Percentiles rank a stretch among this genome's conserved stretches.
Evolutionary conservation across 2,329 filamentous ascomycete genomes (phyloP).

Genomic region (Pseudogymnoascus sp.): DNA sequence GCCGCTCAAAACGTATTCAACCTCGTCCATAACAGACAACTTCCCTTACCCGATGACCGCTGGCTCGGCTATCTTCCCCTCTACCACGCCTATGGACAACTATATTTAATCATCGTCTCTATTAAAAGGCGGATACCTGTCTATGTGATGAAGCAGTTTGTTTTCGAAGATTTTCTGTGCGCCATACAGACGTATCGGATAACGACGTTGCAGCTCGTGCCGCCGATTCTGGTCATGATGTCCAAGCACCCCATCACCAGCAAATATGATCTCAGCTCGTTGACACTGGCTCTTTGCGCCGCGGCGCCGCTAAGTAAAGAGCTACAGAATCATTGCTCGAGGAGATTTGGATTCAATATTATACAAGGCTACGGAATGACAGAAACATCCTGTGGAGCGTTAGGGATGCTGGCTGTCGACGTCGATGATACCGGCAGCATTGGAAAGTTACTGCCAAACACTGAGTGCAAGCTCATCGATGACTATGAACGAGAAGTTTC

Average conservation of each 20-base stretch:
- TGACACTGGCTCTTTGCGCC: constrained; percentile 42
- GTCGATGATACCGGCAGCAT: constrained; percentile 40
- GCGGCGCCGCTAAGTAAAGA: constrained; percentile 44
- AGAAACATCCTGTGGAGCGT: constrained; percentile 39
- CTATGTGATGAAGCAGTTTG: constrained; percentile 51
- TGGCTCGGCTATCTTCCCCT: constrained; percentile 58
- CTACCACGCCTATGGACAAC: constrained; percentile 55
- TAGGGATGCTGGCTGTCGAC: constrained; percentile 36
- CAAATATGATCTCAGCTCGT: constrained; percentile 45
- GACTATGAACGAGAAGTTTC: constrained; percentile 45
- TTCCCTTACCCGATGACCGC: constrained; percentile 31
- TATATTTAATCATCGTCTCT: constrained; percentile 43
- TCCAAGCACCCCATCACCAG: constrained; percentile 48
- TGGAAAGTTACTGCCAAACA: constrained; percentile 47
- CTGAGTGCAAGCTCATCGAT: constrained; percentile 45
- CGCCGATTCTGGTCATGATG: constrained; percentile 52
- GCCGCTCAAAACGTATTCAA: constrained; percentile 43
- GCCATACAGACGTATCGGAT: constrained; percentile 45
- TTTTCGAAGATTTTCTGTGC: constrained; percentile 46
- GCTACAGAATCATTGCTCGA: constrained; percentile 40
- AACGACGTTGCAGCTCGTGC: constrained; percentile 46
- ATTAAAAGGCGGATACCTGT: constrained; percentile 39
- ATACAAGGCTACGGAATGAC: constrained; percentile 58
- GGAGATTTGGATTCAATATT: constrained; percentile 34
- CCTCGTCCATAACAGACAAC: constrained; percentile 31